Percentiles rank a stretch among this genome's conserved stretches.
Evolutionary conservation across 176 grass and related monocot species (phyloP).

Genomic region (Ananas comosus): DNA sequence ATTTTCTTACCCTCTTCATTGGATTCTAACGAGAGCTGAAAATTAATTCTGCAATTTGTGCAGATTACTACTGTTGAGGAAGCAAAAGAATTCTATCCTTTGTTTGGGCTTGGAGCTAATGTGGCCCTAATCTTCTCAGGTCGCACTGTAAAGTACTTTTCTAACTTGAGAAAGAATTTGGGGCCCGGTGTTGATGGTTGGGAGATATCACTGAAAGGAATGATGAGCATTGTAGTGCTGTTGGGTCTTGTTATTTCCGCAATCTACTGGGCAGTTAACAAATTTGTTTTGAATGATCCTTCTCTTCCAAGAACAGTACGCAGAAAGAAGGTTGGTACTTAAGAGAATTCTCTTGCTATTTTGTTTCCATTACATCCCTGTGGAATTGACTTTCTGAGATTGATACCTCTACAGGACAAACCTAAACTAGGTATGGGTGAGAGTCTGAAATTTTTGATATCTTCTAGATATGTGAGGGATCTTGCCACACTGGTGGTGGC

Average conservation of each 20-base stretch:
- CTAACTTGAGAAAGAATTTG: conserved; percentile 76
- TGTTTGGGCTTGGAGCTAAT: conserved; percentile 90
- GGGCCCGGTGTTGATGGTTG: conserved; percentile 92
- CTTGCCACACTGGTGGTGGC: conserved; percentile 95
- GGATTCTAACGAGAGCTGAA: neutral
- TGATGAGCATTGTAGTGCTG: conserved; percentile 96
- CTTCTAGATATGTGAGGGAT: conserved; percentile 94
- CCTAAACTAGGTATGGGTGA: conserved; percentile 85
- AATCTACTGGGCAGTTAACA: conserved; percentile 90
- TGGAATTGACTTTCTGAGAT: conserved; percentile 7
- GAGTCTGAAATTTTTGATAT: conserved; percentile 90
- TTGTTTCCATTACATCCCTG: conserved; percentile 10
- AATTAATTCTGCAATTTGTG: neutral
- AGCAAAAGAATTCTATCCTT: conserved; percentile 95
- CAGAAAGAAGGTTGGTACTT: conserved; percentile 73
- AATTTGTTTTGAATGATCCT: conserved; percentile 55
- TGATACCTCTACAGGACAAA: conserved; percentile 57
- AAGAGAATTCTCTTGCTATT: neutral
- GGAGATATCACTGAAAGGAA: conserved; percentile 83
- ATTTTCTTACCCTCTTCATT: neutral
- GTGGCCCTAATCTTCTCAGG: conserved; percentile 95
- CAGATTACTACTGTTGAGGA: conserved; percentile 98
- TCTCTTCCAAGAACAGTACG: conserved; percentile 45
- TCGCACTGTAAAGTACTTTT: conserved; percentile 92
- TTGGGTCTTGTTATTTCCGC: conserved; percentile 58